Conservation (phyloP, 2,329 filamentous ascomycete species). For the Aspergillus sp. region DNA sequence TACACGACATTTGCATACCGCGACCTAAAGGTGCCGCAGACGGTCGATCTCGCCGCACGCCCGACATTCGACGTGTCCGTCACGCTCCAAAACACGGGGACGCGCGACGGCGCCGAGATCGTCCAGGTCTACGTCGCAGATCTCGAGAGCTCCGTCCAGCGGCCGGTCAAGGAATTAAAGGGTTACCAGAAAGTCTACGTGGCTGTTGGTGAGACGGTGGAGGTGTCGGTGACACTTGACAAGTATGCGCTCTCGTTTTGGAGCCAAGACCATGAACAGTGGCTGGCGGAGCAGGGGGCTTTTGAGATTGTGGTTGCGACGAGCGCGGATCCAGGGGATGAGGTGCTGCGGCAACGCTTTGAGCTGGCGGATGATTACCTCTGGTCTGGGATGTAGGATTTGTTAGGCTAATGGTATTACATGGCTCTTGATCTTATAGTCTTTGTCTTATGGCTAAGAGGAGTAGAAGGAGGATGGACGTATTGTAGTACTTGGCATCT, state of each 20-base stretch:
- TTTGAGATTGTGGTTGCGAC: neutral
- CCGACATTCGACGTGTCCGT: neutral
- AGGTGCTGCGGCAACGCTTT: no score
- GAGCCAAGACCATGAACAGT: neutral
- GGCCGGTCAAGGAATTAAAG: neutral
- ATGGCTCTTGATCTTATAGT: no score
- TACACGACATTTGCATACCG: conserved; percentile 70
- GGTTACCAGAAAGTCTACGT: neutral
- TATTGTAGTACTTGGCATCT: no score
- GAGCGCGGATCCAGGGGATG: neutral
- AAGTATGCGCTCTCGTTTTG: neutral
- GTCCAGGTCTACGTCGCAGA: neutral
- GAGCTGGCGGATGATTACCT: no score
- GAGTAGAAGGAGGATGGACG: no score
- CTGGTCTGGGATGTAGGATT: no score
- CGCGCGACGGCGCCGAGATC: neutral
- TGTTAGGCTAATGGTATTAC: no score
- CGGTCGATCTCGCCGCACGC: neutral
- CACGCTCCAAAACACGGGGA: neutral
- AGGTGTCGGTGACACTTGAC: neutral
- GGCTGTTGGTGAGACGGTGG: neutral
- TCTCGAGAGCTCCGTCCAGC: neutral
- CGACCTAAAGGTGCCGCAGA: conserved; percentile 30
- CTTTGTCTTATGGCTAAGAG: no score
- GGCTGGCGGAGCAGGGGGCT: neutral